Percentiles rank a stretch among this genome's conserved stretches.
These are phyloP conservation scores for Pichia rugopelliculosa DNA, from an alignment of 805 yeast species.

Conservation along the genomic window DNA sequence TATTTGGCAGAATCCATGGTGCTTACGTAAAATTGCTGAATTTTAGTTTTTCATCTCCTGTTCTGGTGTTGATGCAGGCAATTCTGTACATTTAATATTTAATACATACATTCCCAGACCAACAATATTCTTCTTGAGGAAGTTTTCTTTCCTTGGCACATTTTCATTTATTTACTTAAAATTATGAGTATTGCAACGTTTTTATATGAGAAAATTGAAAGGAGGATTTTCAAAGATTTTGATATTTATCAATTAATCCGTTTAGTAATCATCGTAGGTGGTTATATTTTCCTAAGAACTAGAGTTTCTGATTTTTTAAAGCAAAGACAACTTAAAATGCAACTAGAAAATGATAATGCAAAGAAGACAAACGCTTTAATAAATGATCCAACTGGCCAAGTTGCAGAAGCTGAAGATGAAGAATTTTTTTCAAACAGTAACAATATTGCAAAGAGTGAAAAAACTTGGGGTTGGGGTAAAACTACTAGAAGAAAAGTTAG, in stretches of 20 bases:
- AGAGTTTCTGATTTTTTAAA: conserved; percentile 51
- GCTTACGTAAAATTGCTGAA: background rate
- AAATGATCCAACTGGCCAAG: conserved; percentile 30
- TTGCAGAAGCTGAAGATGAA: conserved; percentile 14
- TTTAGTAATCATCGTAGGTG: conserved; percentile 49
- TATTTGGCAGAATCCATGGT: background rate
- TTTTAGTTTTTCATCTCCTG: background rate
- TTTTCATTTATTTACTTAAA: background rate
- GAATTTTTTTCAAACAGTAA: conserved; percentile 17
- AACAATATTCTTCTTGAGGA: no score
- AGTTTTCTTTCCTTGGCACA: no score
- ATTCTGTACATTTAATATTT: no score
- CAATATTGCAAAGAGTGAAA: conserved; percentile 28
- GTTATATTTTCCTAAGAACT: conserved; percentile 52
- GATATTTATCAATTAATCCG: conserved; percentile 41
- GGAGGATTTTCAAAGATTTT: conserved; percentile 31
- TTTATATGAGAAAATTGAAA: conserved; percentile 6
- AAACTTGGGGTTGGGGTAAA: conserved; percentile 74
- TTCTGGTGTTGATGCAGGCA: background rate
- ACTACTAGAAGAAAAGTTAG: conserved; percentile 55
- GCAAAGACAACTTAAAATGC: conserved; percentile 41
- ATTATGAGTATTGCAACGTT: background rate
- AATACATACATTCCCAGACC: no score
- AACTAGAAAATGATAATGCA: conserved; percentile 40
- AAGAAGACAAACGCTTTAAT: conserved; percentile 31